phyloP scores from a whole-genome alignment of 768 basidiomycete species.

The Mycena capillaripes region DNA sequence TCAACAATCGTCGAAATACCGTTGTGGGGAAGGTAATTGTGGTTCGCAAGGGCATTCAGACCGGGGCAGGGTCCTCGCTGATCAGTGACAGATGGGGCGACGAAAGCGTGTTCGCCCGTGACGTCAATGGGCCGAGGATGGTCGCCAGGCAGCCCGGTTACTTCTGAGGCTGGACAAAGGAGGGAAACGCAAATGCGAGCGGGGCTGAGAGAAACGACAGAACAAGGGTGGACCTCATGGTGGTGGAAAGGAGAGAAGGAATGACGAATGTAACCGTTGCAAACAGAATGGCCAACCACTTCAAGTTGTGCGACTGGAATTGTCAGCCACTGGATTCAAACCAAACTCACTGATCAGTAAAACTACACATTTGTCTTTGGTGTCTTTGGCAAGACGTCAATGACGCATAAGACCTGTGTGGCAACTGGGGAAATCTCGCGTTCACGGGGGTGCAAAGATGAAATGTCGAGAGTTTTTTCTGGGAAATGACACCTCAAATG shows the following conservation, averaged over 20 bases:
- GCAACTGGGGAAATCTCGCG: too few relatives aligned
- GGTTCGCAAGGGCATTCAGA: slow-evolving; percentile 8
- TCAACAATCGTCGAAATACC: background rate
- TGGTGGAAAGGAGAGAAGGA: background rate
- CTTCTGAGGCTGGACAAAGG: background rate
- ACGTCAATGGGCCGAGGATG: background rate
- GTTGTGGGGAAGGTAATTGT: background rate
- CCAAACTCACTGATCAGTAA: too few relatives aligned
- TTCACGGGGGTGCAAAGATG: too few relatives aligned
- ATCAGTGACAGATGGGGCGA: background rate
- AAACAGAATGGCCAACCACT: too few relatives aligned
- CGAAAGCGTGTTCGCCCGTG: background rate
- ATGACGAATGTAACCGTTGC: too few relatives aligned
- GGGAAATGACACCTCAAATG: too few relatives aligned
- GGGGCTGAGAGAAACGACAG: background rate
- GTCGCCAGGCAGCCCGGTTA: background rate
- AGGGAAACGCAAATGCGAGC: background rate
- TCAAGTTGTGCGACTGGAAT: too few relatives aligned
- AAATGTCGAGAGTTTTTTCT: too few relatives aligned
- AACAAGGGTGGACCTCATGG: background rate
- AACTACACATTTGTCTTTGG: too few relatives aligned
- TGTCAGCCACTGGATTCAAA: too few relatives aligned
- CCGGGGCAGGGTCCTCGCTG: slow-evolving; percentile 4
- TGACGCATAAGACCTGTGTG: too few relatives aligned
- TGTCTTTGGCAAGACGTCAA: too few relatives aligned